Conservation (phyloP, 352 stramenopile species). For the Phytopythium vexans region DNA sequence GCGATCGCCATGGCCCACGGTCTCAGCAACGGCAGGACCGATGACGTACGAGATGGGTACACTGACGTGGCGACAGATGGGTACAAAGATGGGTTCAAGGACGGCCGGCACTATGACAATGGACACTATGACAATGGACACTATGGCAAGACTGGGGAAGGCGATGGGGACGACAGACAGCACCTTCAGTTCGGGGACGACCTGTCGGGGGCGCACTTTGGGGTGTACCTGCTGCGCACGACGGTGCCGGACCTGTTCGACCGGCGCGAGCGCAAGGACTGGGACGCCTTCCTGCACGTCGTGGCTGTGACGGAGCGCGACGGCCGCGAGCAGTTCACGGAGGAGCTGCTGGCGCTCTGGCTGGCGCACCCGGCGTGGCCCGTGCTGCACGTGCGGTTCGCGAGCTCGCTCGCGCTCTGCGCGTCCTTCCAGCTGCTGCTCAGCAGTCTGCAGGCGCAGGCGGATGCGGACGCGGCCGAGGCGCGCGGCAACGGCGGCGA, state of each 20-base stretch:
- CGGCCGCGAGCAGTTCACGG: conserved; percentile 62
- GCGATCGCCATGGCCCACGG: not conserved
- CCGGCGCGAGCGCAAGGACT: conserved; percentile 57
- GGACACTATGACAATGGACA: too few species aligned
- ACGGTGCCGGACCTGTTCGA: conserved; percentile 65
- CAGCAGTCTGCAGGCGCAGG: conserved; percentile 35
- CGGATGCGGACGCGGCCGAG: conserved; percentile 14
- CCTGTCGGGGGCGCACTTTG: conserved; percentile 51
- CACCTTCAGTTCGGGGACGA: not conserved
- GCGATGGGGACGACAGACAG: too few species aligned
- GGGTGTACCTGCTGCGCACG: conserved; percentile 51
- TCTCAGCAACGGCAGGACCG: too few species aligned
- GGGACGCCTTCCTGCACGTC: conserved; percentile 70
- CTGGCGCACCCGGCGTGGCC: conserved; percentile 61
- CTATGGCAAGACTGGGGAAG: too few species aligned
- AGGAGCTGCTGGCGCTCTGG: conserved; percentile 55
- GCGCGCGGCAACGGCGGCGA: conserved; percentile 4
- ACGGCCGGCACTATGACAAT: too few species aligned
- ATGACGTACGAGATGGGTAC: too few species aligned
- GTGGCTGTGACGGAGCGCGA: conserved; percentile 46
- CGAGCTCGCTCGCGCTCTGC: conserved; percentile 43
- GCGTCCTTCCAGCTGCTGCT: conserved; percentile 44
- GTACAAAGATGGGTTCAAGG: too few species aligned
- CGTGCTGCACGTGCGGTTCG: conserved; percentile 56
- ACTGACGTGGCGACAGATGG: too few species aligned